Evolutionary conservation across 1,284 basidiomycete genomes (phyloP), one percentile per base, ranked within the genome.

Genomic region (Rhodofomes roseus): DNA sequence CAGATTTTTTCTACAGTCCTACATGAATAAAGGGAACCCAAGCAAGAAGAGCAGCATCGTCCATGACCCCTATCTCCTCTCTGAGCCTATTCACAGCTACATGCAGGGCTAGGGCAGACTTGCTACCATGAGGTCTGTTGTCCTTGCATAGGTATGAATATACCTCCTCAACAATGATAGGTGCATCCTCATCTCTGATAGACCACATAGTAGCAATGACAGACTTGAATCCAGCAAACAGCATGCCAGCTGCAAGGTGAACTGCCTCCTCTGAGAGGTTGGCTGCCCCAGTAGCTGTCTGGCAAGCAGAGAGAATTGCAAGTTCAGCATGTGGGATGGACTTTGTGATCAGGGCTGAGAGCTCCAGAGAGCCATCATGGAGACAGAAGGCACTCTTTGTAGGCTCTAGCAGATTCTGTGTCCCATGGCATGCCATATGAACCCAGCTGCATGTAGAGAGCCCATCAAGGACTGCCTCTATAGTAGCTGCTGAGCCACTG

Each of bases 341-440:
- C 37, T 60, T 54, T n/a, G 43, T 37, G 54, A 62, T 62, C 46
- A 69, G 56, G 40, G 48, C 36, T 5, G 56, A 41, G 12, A 68
- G 57, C 2, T 34, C 25, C 34, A 67, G 60, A 29, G 18, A 44
- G 20, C 60, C 60, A 27, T 62, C 56, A 40, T 59, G 53, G 52
- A 69, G 60, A 27, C 48, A 48, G 52, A 68, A 62, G 8, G 57
- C 62, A 58, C 61, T 65, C 23, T 60, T 48, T 6, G 23, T 37
- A 20, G 53, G 53, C 14, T 41, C 36, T n/a, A 18, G 6, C 36
- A 54, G 6, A n/a, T 70, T 54, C 39, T 73, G 69, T 1, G 60
- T 18, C 6, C 65, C 72, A 58, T 74, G 72, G 46, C 73, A 73
- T 27, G 72, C 69, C 55, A 74, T 63, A 54, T 74, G 72, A 20